Conservation (phyloP, 2,329 filamentous ascomycete genomes). For the Pestalotiopsis sp. region DNA sequence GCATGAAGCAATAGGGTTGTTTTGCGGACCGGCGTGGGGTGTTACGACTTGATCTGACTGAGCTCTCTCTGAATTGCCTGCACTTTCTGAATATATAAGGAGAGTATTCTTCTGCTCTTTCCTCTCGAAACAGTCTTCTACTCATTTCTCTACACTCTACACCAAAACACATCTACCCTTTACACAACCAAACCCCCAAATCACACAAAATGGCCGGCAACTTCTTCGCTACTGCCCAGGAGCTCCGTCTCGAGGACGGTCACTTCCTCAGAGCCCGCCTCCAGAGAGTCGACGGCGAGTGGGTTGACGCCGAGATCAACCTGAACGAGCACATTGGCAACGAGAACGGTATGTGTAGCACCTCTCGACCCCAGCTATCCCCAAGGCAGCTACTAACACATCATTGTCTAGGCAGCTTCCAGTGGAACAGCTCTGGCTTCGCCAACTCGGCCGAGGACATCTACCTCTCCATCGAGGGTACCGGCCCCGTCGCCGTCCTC, state of each 20-base stretch:
- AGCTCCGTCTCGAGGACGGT: slow-evolving; percentile 51
- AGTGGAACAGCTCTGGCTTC: slow-evolving; percentile 38
- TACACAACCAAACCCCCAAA: background rate
- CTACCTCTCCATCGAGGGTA: slow-evolving; percentile 51
- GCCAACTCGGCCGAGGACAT: slow-evolving; percentile 46
- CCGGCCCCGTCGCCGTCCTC: slow-evolving; percentile 50
- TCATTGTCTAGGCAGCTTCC: slow-evolving; percentile 15
- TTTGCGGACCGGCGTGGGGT: background rate
- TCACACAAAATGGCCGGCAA: slow-evolving; percentile 9
- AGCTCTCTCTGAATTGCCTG: background rate
- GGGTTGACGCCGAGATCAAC: slow-evolving; percentile 45
- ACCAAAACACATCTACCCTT: background rate
- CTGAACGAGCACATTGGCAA: slow-evolving; percentile 55
- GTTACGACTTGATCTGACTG: background rate
- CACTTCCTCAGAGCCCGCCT: slow-evolving; percentile 49
- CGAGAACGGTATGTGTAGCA: slow-evolving; percentile 41
- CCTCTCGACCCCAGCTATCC: slow-evolving; percentile 16
- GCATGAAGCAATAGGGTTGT: background rate
- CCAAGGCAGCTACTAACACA: background rate
- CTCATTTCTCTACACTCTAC: background rate
- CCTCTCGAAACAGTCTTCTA: background rate
- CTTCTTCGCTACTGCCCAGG: slow-evolving; percentile 50
- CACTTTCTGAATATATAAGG: background rate
- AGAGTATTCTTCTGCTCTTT: background rate
- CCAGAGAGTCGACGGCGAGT: slow-evolving; percentile 41